Conservation (phyloP, 1,139 yeast species). For the Kurtzmaniella quercitrusa region DNA sequence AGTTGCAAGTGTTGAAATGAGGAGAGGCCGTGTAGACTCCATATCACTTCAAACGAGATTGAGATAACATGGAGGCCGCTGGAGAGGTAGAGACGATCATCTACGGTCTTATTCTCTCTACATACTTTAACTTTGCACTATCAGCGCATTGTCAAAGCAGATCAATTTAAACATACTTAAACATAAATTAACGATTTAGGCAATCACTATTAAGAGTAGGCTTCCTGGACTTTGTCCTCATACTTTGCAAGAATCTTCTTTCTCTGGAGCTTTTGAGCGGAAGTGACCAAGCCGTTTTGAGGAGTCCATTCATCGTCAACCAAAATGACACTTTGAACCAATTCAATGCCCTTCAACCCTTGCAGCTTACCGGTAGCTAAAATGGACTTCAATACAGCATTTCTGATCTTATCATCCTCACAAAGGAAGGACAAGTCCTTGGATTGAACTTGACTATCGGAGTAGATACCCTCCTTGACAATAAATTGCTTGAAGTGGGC, state of each 20-base stretch:
- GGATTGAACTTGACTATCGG: constrained; percentile 45
- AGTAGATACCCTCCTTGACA: constrained; percentile 49
- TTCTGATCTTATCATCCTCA: constrained; percentile 53
- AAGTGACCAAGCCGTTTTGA: constrained; percentile 86
- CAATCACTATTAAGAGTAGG: constrained; percentile 30
- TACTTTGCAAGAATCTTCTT: constrained; percentile 75
- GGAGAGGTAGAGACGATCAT: too few relatives aligned
- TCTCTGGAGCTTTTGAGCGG: constrained; percentile 96
- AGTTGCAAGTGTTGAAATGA: too few relatives aligned
- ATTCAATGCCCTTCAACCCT: constrained; percentile 84
- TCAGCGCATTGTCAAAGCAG: too few relatives aligned
- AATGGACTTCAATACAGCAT: constrained; percentile 55
- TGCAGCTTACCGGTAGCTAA: constrained; percentile 72
- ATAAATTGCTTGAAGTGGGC: constrained; percentile 52
- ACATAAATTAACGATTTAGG: neutral
- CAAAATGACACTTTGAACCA: constrained; percentile 72
- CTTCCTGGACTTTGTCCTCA: constrained; percentile 52
- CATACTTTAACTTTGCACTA: too few relatives aligned
- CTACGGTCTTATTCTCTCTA: neutral
- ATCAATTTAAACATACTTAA: neutral
- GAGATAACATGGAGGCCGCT: too few relatives aligned
- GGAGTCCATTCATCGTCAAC: constrained; percentile 97
- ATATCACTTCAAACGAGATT: too few relatives aligned
- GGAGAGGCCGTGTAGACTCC: too few relatives aligned
- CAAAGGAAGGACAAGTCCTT: constrained; percentile 44